A percentile compares a stretch with the other conserved stretches of the same genome.
phyloP scores from a whole-genome alignment of 345 rosid species.

The Eucalyptus lansdowneana region DNA sequence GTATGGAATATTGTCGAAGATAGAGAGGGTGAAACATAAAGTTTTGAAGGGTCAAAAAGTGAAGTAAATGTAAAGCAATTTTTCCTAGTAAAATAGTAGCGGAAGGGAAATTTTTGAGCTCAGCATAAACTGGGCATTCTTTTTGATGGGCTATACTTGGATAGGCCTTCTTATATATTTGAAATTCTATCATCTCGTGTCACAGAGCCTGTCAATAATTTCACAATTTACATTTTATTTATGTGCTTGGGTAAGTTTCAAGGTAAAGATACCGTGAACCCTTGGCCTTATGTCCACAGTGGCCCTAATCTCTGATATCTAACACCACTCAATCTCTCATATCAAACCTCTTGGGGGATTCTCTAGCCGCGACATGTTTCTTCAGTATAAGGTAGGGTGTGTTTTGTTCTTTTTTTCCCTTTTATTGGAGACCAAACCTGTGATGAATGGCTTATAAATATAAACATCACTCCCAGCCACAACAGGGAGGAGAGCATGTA shows the following conservation, averaged over 20 bases:
- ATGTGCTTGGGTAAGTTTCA: background rate
- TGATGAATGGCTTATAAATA: background rate
- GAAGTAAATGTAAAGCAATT: background rate
- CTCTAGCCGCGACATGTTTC: rapidly evolving
- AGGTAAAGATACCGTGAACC: background rate
- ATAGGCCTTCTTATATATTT: no score
- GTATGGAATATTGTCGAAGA: background rate
- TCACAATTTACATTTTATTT: no score
- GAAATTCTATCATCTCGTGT: background rate
- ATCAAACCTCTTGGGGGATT: background rate
- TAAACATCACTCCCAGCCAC: background rate
- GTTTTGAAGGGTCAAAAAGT: no score
- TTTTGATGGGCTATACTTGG: no score
- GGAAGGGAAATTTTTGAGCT: background rate
- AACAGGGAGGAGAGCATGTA: background rate
- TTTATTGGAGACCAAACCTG: background rate
- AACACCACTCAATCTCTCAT: background rate
- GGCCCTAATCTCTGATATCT: background rate
- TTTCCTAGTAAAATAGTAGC: background rate
- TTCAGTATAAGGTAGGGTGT: background rate
- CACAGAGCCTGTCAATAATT: no score
- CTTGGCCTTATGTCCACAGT: background rate
- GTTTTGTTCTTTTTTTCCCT: background rate
- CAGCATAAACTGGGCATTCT: background rate
- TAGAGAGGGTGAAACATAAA: background rate